Conservation (phyloP, 257 asterid genomes). For the Linaria vulgaris region DNA sequence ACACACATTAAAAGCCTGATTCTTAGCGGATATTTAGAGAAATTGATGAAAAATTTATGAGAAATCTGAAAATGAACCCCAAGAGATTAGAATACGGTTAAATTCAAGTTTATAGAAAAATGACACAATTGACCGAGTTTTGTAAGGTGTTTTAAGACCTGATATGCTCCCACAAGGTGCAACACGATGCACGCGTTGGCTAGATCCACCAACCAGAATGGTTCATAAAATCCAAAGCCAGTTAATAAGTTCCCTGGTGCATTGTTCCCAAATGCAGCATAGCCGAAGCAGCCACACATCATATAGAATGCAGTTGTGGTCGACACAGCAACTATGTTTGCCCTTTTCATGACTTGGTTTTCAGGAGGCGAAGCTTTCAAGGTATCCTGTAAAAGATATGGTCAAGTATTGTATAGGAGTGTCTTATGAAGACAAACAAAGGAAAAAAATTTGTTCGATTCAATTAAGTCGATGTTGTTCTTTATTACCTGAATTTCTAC, state of each 20-base stretch:
- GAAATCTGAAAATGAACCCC: no score
- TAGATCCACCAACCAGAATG: slow-evolving; percentile 62
- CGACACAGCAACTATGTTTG: slow-evolving; percentile 41
- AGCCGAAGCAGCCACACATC: slow-evolving; percentile 71
- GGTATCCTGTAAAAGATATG: slow-evolving; percentile 42
- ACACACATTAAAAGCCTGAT: no score
- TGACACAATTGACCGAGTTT: no score
- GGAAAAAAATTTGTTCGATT: background rate
- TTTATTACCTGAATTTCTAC: slow-evolving; percentile 60
- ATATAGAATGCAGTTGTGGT: slow-evolving; percentile 59
- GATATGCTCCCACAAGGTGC: slow-evolving; percentile 71
- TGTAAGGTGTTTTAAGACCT: slow-evolving; percentile 33
- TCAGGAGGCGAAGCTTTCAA: slow-evolving; percentile 55
- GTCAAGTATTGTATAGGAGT: background rate
- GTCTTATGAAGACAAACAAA: no score
- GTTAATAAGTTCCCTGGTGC: slow-evolving; percentile 65
- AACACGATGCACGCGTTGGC: slow-evolving; percentile 58
- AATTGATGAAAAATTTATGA: background rate
- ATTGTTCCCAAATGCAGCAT: slow-evolving; percentile 65
- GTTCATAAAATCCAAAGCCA: slow-evolving; percentile 68
- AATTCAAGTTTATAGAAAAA: no score
- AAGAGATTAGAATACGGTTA: no score
- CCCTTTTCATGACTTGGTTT: slow-evolving; percentile 65
- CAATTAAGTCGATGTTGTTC: background rate
- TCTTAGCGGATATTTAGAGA: no score